These are phyloP conservation scores for Sporisorium iseilematis-ciliati DNA, from an alignment of 1,284 basidiomycete genomes.

Conservation along the genomic window DNA sequence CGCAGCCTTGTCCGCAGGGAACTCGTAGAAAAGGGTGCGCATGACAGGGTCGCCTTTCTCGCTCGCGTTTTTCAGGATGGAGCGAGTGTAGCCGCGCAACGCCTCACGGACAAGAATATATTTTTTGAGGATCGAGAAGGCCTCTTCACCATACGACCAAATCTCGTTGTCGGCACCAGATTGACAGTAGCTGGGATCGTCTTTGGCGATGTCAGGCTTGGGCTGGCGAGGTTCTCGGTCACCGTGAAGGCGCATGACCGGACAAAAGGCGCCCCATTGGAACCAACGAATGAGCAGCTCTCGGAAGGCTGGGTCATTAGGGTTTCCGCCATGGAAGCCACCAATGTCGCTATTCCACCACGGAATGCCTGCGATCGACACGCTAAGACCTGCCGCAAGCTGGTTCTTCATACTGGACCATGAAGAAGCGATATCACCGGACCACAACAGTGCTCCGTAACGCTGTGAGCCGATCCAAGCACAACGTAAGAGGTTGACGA, in stretches of 20 bases:
- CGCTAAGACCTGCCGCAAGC: conserved; percentile 23
- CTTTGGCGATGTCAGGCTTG: conserved; percentile 11
- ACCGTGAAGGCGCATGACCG: conserved; percentile 38
- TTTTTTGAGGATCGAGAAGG: conserved; percentile 23
- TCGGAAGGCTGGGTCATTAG: conserved; percentile 19
- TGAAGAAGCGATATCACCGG: conserved; percentile 37
- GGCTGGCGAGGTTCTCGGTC: conserved; percentile 36
- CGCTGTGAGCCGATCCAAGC: conserved; percentile 34
- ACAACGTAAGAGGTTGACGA: conserved; percentile 35
- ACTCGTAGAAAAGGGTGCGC: conserved; percentile 33
- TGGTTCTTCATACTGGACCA: conserved; percentile 29
- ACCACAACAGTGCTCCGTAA: conserved; percentile 34
- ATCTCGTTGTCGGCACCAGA: conserved; percentile 35
- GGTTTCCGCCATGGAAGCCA: conserved; percentile 41
- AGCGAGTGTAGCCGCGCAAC: conserved; percentile 21
- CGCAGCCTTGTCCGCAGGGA: conserved; percentile 11
- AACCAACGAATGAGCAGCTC: conserved; percentile 40
- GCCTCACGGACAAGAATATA: conserved; percentile 23
- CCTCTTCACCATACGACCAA: conserved; percentile 25
- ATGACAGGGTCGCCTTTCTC: conserved; percentile 27
- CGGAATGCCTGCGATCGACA: conserved; percentile 25
- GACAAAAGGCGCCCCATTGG: conserved; percentile 39
- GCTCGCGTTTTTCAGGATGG: conserved; percentile 11
- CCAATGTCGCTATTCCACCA: conserved; percentile 48
- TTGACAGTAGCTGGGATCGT: conserved; percentile 22